A percentile compares a stretch with the other conserved stretches of the same genome.
Evolutionary conservation across 202 grass and related monocot genomes (phyloP).

Genomic region (Musa balbisiana): DNA sequence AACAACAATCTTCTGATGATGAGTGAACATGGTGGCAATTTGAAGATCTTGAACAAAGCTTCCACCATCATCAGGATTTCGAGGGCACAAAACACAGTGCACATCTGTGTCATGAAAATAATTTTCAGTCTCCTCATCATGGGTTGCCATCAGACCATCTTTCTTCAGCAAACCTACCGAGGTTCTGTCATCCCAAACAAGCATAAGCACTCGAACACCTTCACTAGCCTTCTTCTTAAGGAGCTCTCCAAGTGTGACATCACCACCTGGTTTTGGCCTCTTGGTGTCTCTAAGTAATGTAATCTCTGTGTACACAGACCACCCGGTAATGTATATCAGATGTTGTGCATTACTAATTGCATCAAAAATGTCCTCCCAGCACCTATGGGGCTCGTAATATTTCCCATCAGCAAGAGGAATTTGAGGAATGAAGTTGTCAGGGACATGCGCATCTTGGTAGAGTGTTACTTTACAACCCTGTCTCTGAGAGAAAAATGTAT

Average conservation of each 20-base stretch:
- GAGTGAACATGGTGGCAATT: slow-evolving; percentile 67
- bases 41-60: slow-evolving; percentile 53
- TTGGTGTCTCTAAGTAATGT: slow-evolving; percentile 45
- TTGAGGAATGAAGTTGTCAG: slow-evolving; percentile 76
- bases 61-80: slow-evolving; percentile 72
- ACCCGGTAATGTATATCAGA: slow-evolving; percentile 81
- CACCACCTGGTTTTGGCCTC: slow-evolving; percentile 47
- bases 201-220: slow-evolving; percentile 78
- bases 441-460: slow-evolving; percentile 87
- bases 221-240: slow-evolving; percentile 89
- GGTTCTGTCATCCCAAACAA: slow-evolving; percentile 95
- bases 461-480: slow-evolving; percentile 77
- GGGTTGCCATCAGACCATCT: slow-evolving; percentile 69
- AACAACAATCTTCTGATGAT: slow-evolving; percentile 90
- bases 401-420: slow-evolving; percentile 72
- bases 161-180: slow-evolving; percentile 60
- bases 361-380: slow-evolving; percentile 98
- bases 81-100: slow-evolving; percentile 73
- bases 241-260: slow-evolving; percentile 68
- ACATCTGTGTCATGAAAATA: slow-evolving; percentile 62
- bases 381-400: slow-evolving; percentile 41
- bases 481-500: slow-evolving; percentile 93
- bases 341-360: slow-evolving; percentile 70
- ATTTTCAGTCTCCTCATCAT: slow-evolving; percentile 62
- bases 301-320: slow-evolving; percentile 91